A percentile compares a stretch with the other conserved stretches of the same genome.
These are phyloP conservation scores for Amoeboaphelidium occidentale DNA, from an alignment of 371 early-diverging fungal species.

Conservation along the genomic window DNA sequence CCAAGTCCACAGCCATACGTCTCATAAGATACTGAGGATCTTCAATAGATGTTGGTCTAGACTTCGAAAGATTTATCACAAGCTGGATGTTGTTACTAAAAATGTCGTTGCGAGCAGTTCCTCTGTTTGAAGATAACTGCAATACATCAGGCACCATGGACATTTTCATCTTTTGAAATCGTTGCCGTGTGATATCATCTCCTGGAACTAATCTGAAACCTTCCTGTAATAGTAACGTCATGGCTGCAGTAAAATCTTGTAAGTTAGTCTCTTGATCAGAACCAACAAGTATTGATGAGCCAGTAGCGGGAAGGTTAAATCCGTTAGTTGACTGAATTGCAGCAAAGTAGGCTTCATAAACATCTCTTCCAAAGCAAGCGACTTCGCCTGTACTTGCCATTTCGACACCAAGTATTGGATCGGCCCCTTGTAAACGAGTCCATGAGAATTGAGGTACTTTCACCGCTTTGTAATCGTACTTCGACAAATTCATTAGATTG, in stretches of 20 bases:
- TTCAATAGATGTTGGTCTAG: slow-evolving; percentile 76
- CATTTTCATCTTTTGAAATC: slow-evolving; percentile 30
- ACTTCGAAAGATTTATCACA: slow-evolving; percentile 37
- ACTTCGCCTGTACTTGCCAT: slow-evolving; percentile 98
- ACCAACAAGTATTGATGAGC: slow-evolving; percentile 70
- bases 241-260: slow-evolving; percentile 51
- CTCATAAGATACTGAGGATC: slow-evolving; percentile 89
- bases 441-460: slow-evolving; percentile 93
- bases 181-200: slow-evolving; percentile 76
- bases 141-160: slow-evolving; percentile 1
- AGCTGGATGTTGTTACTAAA: background rate
- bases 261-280: slow-evolving; percentile 82
- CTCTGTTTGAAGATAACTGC: background rate
- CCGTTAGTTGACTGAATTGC: slow-evolving; percentile 72
- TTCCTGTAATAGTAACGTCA: slow-evolving; percentile 54
- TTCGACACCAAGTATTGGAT: slow-evolving; percentile 86
- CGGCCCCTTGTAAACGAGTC: slow-evolving; percentile 77
- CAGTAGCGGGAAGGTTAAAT: slow-evolving; percentile 67
- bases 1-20: slow-evolving; percentile 88
- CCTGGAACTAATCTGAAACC: slow-evolving; percentile 88
- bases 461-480: slow-evolving; percentile 49
- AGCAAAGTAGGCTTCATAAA: slow-evolving; percentile 85
- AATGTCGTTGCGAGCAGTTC: slow-evolving; percentile 3
- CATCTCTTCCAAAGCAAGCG: slow-evolving; percentile 81
- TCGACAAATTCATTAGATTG: slow-evolving; percentile 12